Evolutionary conservation across 176 grass and related monocot genomes (phyloP), one percentile per base, ranked within the genome.

Genomic region (Cocos nucifera): DNA sequence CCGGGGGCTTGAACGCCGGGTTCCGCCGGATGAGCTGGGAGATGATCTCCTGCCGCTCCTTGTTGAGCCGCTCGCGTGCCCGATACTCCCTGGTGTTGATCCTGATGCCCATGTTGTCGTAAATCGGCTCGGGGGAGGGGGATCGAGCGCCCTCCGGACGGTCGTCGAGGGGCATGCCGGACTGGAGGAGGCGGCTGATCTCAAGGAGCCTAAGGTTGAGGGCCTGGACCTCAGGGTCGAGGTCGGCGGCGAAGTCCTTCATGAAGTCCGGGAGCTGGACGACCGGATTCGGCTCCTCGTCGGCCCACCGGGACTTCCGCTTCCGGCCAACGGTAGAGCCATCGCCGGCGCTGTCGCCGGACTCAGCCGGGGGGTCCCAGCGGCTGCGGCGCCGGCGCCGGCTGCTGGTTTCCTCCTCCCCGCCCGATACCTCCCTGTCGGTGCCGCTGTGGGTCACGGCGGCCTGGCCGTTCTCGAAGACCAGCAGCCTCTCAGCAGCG

Each of bases 11-110:
- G 84, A 98, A 98, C 12, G 93, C 79, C 12, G 84, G 93, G 66
- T 98, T 92, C 39, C 80, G 79, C 73, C 78, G 85, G 79, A 98
- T 98, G 24, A 92, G 88, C 57, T 92, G 93, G 56, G 84, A 98
- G 74, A 98, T 92, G 67, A 98, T 92, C 73, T 89, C 93, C 82
- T 89, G 84, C 27, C 85, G 73, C 79, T 98, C 88, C 24, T 67
- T 89, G 64, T 83, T 98, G 19, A 98, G 79, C 24, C 79, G 72
- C 76, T 98, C 84, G 23, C 84, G 69, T 0, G 93, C 93, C 1
- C 93, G 84, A 52, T 85, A 89, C 66, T 92, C 87, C 2, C 93
- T 73, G 14, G 93, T 98, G 70, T 98, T 98, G 63, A 98, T 98
- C 55, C 93, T 76, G 63, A 98, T 82, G 56, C 88, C 88, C 53